A percentile compares a stretch with the other conserved stretches of the same genome.
Evolutionary conservation across 371 early-diverging fungal species (phyloP).

Genomic region (Mortierella sp.): DNA sequence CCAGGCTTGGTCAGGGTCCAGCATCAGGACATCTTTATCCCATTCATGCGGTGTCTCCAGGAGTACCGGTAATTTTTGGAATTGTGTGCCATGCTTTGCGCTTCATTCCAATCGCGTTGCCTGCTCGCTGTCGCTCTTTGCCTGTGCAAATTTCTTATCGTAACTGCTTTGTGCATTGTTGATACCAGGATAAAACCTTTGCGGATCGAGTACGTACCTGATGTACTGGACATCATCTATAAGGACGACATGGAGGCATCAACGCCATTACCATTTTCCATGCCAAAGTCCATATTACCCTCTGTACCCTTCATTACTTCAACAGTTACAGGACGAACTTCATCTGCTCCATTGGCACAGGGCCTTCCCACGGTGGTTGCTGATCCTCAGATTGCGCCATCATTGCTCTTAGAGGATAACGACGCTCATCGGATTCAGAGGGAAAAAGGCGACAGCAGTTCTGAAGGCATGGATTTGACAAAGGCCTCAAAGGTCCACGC

Average conservation of each 20-base stretch:
- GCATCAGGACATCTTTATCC: slow-evolving; percentile 20
- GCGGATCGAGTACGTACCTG: slow-evolving; percentile 20
- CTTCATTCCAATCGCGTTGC: neutral
- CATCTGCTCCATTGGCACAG: too few relatives aligned
- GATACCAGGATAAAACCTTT: slow-evolving; percentile 10
- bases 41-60: slow-evolving; percentile 24
- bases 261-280: neutral
- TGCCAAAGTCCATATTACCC: neutral
- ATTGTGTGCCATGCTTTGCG: neutral
- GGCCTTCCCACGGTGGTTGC: too few relatives aligned
- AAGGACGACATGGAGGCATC: slow-evolving; percentile 1
- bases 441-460: too few relatives aligned
- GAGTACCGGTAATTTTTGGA: slow-evolving; percentile 23
- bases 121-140: neutral
- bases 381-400: too few relatives aligned
- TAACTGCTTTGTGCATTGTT: neutral
- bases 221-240: slow-evolving; percentile 21
- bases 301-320: too few relatives aligned
- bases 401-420: too few relatives aligned
- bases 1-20: slow-evolving; percentile 34
- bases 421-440: too few relatives aligned
- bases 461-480: too few relatives aligned
- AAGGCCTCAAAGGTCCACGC: too few relatives aligned
- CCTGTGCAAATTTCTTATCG: too few relatives aligned
- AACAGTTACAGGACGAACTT: too few relatives aligned